A percentile compares a stretch with the other conserved stretches of the same genome.
These are phyloP conservation scores for Solanum okadae DNA, from an alignment of 257 asterid genomes.

Conservation along the genomic window DNA sequence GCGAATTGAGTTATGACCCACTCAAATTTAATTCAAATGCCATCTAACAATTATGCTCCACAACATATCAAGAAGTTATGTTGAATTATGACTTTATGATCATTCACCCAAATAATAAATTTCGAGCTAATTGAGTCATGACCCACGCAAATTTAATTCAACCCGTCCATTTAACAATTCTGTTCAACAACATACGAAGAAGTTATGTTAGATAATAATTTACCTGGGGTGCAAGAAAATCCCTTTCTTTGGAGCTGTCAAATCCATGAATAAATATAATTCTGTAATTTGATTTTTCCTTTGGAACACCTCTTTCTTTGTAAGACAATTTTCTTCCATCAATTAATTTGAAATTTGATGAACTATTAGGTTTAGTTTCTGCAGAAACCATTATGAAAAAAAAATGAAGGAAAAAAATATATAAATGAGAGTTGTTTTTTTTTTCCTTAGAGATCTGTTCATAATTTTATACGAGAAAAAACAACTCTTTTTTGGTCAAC, in stretches of 20 bases:
- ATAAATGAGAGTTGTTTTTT: not conserved
- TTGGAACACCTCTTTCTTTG: conserved; percentile 75
- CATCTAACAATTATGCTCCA: not conserved
- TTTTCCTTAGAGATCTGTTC: not conserved
- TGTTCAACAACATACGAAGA: not conserved
- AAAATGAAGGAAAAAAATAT: too few species aligned
- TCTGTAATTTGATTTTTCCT: conserved; percentile 44
- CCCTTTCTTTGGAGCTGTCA: conserved; percentile 84
- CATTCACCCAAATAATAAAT: too few species aligned
- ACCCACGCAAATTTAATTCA: not conserved
- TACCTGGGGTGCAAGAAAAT: conserved; percentile 73
- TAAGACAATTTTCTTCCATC: conserved; percentile 88
- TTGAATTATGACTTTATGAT: too few species aligned
- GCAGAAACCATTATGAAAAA: not conserved
- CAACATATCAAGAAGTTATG: not conserved
- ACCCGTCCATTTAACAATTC: too few species aligned
- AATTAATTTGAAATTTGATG: conserved; percentile 41
- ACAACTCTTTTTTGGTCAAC: not conserved
- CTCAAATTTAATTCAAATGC: not conserved
- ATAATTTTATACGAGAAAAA: not conserved
- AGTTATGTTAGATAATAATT: not conserved
- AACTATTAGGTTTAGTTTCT: not conserved
- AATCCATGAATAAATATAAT: conserved; percentile 79
- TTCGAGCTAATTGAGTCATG: not conserved
- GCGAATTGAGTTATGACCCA: not conserved